These are phyloP conservation scores for Botryosphaeria dothidea DNA, from an alignment of 2,329 filamentous ascomycete species.

Conservation along the genomic window DNA sequence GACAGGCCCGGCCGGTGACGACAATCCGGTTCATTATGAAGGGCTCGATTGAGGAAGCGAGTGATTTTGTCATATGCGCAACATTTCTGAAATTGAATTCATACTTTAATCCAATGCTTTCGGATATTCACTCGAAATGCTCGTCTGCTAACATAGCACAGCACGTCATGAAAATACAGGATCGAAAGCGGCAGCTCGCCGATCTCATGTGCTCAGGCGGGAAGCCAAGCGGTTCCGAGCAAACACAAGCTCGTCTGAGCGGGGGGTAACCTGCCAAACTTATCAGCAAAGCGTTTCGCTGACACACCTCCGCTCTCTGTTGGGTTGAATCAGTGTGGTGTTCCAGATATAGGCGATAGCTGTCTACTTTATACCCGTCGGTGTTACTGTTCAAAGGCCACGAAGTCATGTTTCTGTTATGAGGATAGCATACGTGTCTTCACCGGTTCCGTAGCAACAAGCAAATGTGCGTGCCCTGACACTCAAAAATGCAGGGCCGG, in stretches of 20 bases:
- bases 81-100: no score
- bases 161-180: background rate
- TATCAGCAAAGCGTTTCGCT: background rate
- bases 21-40: background rate
- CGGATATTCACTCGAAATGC: no score
- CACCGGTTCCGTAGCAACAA: background rate
- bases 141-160: background rate
- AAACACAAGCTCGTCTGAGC: background rate
- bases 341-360: background rate
- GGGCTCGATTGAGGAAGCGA: background rate
- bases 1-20: slow-evolving; percentile 15
- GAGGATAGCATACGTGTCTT: background rate
- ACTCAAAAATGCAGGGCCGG: background rate
- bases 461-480: background rate
- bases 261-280: background rate
- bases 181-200: background rate
- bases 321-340: background rate
- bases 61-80: no score
- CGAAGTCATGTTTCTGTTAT: background rate
- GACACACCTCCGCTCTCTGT: background rate
- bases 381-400: background rate
- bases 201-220: background rate
- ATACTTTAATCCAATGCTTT: no score
- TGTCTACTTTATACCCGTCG: background rate
- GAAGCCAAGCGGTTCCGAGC: background rate